phyloP scores from a whole-genome alignment of 2,329 filamentous ascomycete species.

The Ceratocystis cubensis region DNA sequence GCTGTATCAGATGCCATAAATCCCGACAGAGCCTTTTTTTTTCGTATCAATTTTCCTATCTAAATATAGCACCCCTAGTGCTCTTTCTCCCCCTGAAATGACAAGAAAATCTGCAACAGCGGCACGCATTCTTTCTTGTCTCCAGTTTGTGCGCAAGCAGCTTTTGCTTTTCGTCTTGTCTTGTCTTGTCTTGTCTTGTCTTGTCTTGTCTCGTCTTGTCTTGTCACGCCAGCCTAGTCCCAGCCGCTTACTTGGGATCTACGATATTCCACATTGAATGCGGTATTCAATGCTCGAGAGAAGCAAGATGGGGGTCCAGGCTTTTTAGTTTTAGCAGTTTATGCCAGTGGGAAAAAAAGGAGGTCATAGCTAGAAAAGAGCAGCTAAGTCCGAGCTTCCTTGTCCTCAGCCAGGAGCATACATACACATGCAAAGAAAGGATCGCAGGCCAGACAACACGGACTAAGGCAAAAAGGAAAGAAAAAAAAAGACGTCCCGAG shows the following conservation, averaged over 20 bases:
- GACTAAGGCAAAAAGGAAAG: not conserved
- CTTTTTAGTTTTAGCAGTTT: not conserved
- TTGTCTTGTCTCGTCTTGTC: too few species aligned
- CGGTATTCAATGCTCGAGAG: not conserved
- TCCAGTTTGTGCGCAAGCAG: not conserved
- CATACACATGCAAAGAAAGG: not conserved
- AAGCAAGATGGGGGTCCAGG: not conserved
- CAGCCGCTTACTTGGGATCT: too few species aligned
- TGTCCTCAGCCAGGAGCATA: too few species aligned
- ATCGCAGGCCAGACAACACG: not conserved
- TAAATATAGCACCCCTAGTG: not conserved
- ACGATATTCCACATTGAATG: too few species aligned
- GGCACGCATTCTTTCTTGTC: not conserved
- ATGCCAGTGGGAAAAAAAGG: not conserved
- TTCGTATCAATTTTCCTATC: not conserved
- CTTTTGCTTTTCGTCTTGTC: not conserved
- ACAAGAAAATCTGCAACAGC: not conserved
- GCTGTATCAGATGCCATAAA: slow-evolving; percentile 1
- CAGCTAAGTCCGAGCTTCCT: not conserved
- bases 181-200: not conserved
- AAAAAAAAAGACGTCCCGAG: slow-evolving; percentile 5
- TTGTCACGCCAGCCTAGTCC: too few species aligned
- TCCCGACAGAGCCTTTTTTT: not conserved
- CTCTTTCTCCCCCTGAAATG: not conserved
- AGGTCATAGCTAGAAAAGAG: not conserved